Evolutionary conservation across 805 yeast species (phyloP).

Genomic region (Candida ovalis): DNA sequence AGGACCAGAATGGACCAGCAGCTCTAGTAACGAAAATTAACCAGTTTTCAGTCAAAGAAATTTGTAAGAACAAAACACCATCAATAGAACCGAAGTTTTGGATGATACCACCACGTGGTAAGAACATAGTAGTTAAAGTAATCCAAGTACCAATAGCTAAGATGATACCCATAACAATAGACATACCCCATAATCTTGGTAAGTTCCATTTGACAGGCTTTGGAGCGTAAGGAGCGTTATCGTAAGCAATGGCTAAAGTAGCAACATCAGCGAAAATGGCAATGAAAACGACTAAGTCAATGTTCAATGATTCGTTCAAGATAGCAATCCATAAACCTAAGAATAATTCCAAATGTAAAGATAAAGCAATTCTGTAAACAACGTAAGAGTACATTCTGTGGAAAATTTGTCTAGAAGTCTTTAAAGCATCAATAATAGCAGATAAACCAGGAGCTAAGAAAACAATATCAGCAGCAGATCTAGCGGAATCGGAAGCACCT

Average conservation of each 20-base stretch:
- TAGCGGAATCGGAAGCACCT: slow-evolving; percentile 97
- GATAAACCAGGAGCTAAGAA: slow-evolving; percentile 94
- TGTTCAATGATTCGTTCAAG: slow-evolving; percentile 78
- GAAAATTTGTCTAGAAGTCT: slow-evolving; percentile 96
- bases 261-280: slow-evolving; percentile 98
- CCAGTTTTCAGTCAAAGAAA: slow-evolving; percentile 96
- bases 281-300: slow-evolving; percentile 91
- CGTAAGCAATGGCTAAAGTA: slow-evolving; percentile 95
- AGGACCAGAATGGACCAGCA: slow-evolving; percentile 98
- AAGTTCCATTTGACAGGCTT: slow-evolving; percentile 94
- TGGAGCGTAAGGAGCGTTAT: slow-evolving; percentile 93
- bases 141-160: slow-evolving; percentile 94
- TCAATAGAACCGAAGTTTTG: slow-evolving; percentile 94
- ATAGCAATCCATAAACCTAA: slow-evolving; percentile 96
- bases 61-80: slow-evolving; percentile 91
- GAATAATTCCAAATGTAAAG: slow-evolving; percentile 91
- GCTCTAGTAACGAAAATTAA: slow-evolving; percentile 95
- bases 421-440: slow-evolving; percentile 90
- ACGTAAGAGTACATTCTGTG: slow-evolving; percentile 99
- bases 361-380: slow-evolving; percentile 96
- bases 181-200: slow-evolving; percentile 97
- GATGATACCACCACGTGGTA: slow-evolving; percentile 87
- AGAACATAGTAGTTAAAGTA: slow-evolving; percentile 89
- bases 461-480: slow-evolving; percentile 95
- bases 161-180: slow-evolving; percentile 77